Percentiles rank a stretch among this genome's conserved stretches.
Evolutionary conservation across 768 basidiomycete species (phyloP).

Genomic region (Ephemerocybe angulata): DNA sequence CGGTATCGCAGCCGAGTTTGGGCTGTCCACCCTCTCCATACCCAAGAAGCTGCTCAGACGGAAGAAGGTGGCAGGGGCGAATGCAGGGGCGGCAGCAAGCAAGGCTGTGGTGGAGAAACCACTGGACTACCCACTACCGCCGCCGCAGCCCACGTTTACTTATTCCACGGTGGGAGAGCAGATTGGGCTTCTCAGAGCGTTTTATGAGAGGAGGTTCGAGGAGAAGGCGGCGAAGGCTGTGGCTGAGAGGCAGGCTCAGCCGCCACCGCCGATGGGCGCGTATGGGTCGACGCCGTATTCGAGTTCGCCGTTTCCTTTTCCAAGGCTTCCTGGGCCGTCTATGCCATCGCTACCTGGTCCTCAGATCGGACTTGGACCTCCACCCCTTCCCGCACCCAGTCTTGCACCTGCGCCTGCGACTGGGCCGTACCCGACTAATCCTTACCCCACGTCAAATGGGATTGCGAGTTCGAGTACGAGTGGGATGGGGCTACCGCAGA

Average conservation of each 20-base stretch:
- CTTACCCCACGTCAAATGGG: slow-evolving; percentile 11
- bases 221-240: slow-evolving; percentile 30
- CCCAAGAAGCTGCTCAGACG: slow-evolving; percentile 75
- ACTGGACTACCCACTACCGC: slow-evolving; percentile 81
- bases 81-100: slow-evolving; percentile 49
- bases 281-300: too few relatives aligned
- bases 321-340: neutral
- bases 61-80: slow-evolving; percentile 45
- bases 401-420: slow-evolving; percentile 10
- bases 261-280: slow-evolving; percentile 7
- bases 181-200: slow-evolving; percentile 79
- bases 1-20: slow-evolving; percentile 84
- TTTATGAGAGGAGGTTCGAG: slow-evolving; percentile 60
- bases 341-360: slow-evolving; percentile 15
- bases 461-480: neutral
- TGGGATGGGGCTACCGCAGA: neutral
- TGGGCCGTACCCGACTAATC: slow-evolving; percentile 11
- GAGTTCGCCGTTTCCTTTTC: too few relatives aligned
- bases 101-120: slow-evolving; percentile 55
- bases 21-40: slow-evolving; percentile 70
- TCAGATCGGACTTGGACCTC: neutral
- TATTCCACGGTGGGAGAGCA: slow-evolving; percentile 66
- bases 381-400: slow-evolving; percentile 14
- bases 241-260: too few relatives aligned
- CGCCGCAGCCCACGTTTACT: slow-evolving; percentile 71